A percentile compares a stretch with the other conserved stretches of the same genome.
Evolutionary conservation across 768 basidiomycete species (phyloP).

Genomic region (Termitomyces bulborhizus): DNA sequence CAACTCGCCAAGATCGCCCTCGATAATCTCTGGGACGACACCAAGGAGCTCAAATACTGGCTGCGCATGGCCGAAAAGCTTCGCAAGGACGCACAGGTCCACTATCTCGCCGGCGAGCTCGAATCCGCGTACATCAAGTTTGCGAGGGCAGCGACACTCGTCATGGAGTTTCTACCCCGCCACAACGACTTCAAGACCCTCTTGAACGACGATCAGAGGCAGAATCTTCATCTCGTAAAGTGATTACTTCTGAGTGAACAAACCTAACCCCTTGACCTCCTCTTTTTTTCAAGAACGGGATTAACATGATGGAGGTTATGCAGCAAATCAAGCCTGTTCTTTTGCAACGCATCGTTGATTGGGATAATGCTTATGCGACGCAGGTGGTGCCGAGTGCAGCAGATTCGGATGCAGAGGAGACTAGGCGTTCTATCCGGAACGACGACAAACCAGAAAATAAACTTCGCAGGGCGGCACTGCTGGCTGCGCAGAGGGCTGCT

Average conservation of each 20-base stretch:
- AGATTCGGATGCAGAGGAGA: conserved; percentile 8
- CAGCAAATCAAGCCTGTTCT: conserved; percentile 59
- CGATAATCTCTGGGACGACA: conserved; percentile 49
- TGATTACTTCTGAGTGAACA: too few species aligned
- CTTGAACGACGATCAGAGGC: conserved; percentile 51
- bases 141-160: too few species aligned
- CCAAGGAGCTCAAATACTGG: conserved; percentile 57
- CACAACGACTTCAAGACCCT: conserved; percentile 60
- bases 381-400: conserved; percentile 18
- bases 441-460: conserved; percentile 15
- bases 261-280: too few species aligned
- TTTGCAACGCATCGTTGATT: conserved; percentile 58
- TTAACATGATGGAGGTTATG: conserved; percentile 65
- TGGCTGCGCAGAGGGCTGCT: conserved; percentile 18
- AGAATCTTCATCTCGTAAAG: conserved; percentile 63
- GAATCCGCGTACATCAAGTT: too few species aligned
- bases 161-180: conserved; percentile 65
- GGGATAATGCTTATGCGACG: conserved; percentile 23
- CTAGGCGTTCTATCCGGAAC: neutral
- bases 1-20: conserved; percentile 62
- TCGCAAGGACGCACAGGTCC: conserved; percentile 46
- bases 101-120: conserved; percentile 28
- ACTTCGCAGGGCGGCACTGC: conserved; percentile 18
- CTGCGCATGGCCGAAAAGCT: conserved; percentile 60
- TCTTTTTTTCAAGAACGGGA: conserved; percentile 20